Conservation (phyloP, 352 stramenopile genomes). For the Blastocystis sp. region DNA sequence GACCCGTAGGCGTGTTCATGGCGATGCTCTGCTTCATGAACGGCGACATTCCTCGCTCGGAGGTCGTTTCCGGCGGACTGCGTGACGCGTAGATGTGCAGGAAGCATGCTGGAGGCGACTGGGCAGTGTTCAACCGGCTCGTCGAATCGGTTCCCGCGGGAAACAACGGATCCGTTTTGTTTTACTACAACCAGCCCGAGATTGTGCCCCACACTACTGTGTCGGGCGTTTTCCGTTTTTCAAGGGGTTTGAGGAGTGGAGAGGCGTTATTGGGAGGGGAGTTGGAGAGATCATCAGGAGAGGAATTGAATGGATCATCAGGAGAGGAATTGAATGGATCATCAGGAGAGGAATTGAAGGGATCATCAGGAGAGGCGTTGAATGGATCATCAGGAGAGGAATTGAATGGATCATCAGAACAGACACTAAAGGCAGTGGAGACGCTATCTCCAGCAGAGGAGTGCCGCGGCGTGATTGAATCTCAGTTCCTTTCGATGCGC, state of each 20-base stretch:
- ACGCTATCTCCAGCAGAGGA: not conserved
- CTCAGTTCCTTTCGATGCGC: conserved; percentile 54
- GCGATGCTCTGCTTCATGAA: conserved; percentile 75
- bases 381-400: too few species aligned
- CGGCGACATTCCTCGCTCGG: conserved; percentile 12
- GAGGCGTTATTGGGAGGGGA: too few species aligned
- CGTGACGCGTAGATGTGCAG: not conserved
- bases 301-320: too few species aligned
- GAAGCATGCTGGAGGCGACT: conserved; percentile 1
- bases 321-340: too few species aligned
- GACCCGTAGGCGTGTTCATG: conserved; percentile 64
- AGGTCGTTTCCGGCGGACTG: not conserved
- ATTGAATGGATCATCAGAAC: too few species aligned
- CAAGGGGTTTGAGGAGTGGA: too few species aligned
- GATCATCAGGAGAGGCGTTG: too few species aligned
- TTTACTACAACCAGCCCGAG: conserved; percentile 26
- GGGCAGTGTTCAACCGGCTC: not conserved
- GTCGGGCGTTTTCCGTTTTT: conserved; percentile 24
- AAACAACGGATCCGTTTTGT: not conserved
- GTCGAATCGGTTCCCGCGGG: not conserved
- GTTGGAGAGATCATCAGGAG: too few species aligned
- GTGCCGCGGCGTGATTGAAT: conserved; percentile 64
- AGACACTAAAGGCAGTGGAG: not conserved
- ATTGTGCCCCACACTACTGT: conserved; percentile 20
- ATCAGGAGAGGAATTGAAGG: too few species aligned